phyloP scores from a whole-genome alignment of 768 basidiomycete genomes.

The Pulveroboletus sp. region DNA sequence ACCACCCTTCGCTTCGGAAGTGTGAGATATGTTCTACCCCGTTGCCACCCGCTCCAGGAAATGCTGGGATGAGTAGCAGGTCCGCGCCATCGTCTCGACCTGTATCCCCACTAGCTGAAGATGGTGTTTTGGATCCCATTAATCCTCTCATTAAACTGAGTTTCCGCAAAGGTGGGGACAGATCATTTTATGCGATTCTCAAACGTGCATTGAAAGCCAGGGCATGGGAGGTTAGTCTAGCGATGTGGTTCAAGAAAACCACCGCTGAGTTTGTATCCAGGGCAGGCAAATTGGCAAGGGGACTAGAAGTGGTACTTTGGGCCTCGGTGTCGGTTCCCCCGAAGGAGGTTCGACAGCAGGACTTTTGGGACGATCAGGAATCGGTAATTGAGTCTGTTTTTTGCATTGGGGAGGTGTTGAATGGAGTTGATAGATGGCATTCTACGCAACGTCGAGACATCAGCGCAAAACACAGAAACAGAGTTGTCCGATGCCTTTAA shows the following conservation, averaged over 20 bases:
- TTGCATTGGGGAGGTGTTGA: slow-evolving; percentile 3
- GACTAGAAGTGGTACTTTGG: slow-evolving; percentile 18
- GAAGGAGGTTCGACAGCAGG: slow-evolving; percentile 14
- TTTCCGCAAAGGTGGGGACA: slow-evolving; percentile 89
- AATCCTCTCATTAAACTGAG: slow-evolving; percentile 70
- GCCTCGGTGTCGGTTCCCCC: slow-evolving; percentile 16
- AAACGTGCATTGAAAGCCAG: slow-evolving; percentile 66
- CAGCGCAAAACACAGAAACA: slow-evolving; percentile 56
- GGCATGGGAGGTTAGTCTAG: slow-evolving; percentile 61
- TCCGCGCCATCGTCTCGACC: slow-evolving; percentile 68
- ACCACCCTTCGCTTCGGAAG: slow-evolving; percentile 61
- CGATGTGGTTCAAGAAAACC: background rate
- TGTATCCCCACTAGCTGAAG: slow-evolving; percentile 40
- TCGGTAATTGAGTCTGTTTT: slow-evolving; percentile 19
- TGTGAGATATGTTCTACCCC: slow-evolving; percentile 88
- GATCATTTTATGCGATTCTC: slow-evolving; percentile 71
- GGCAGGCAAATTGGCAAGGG: slow-evolving; percentile 28
- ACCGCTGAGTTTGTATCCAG: slow-evolving; percentile 12
- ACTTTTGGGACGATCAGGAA: slow-evolving; percentile 23
- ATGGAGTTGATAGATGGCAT: slow-evolving; percentile 62
- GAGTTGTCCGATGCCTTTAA: slow-evolving; percentile 72
- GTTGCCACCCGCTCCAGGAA: slow-evolving; percentile 38
- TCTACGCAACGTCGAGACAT: slow-evolving; percentile 65
- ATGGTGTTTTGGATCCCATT: slow-evolving; percentile 24
- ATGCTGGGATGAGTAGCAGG: slow-evolving; percentile 34